Evolutionary conservation across 306 rosid genomes (phyloP).

Genomic region (Dryas drummondii): DNA sequence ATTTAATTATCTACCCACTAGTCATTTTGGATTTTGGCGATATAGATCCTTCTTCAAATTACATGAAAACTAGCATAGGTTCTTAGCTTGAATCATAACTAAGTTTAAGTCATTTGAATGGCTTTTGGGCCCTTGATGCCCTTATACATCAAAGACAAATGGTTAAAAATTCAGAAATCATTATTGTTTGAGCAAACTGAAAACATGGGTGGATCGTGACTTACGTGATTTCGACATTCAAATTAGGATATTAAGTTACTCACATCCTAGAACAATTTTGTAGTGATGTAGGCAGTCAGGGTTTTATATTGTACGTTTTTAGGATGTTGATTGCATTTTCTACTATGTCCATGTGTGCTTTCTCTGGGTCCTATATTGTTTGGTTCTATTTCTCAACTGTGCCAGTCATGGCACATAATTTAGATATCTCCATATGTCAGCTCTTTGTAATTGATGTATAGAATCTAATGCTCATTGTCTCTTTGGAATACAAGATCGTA

Average conservation of each 20-base stretch:
- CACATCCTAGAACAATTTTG: no score
- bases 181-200: background rate
- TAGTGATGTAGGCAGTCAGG: no score
- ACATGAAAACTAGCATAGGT: background rate
- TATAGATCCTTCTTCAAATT: background rate
- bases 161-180: background rate
- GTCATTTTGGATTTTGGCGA: background rate
- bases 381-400: no score
- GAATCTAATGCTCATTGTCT: background rate
- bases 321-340: no score
- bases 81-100: background rate
- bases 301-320: no score
- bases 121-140: background rate
- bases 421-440: no score
- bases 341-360: no score
- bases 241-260: background rate
- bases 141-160: background rate
- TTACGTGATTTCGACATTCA: background rate
- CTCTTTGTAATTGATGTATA: background rate
- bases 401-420: no score
- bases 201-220: background rate
- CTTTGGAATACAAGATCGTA: background rate
- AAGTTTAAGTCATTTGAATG: background rate
- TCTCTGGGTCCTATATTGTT: no score
- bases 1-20: background rate